phyloP scores from a whole-genome alignment of 2,329 filamentous ascomycete species.

The Fusarium succisae region DNA sequence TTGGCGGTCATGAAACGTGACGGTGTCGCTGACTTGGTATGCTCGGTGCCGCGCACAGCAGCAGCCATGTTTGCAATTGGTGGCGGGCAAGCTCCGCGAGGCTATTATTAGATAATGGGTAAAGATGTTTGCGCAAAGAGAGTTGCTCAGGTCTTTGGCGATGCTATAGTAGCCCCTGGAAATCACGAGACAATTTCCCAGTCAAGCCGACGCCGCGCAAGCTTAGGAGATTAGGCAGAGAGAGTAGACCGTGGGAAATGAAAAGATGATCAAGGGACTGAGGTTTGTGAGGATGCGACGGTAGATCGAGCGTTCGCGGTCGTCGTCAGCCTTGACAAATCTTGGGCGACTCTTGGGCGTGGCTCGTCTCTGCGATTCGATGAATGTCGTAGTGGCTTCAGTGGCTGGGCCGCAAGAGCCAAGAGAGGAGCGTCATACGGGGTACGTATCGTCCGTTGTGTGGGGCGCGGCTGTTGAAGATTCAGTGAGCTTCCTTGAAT shows the following conservation, averaged over 20 bases:
- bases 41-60: conserved; percentile 48
- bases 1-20: conserved; percentile 2
- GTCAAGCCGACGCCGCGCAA: conserved; percentile 34
- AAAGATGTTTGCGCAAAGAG: conserved; percentile 9
- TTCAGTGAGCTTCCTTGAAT: not conserved
- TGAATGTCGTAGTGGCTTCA: conserved; percentile 29
- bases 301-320: conserved; percentile 20
- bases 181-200: conserved; percentile 41
- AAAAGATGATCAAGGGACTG: not conserved
- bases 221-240: conserved; percentile 10
- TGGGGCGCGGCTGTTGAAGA: conserved; percentile 15
- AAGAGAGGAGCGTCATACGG: conserved; percentile 38
- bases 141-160: conserved; percentile 15
- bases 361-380: conserved; percentile 34
- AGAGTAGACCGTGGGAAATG: not conserved
- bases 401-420: conserved; percentile 35
- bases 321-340: conserved; percentile 44
- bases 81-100: conserved; percentile 27
- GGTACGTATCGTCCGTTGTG: conserved; percentile 34
- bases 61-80: conserved; percentile 43
- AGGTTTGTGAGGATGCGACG: not conserved
- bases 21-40: conserved; percentile 48
- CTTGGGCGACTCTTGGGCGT: conserved; percentile 32
- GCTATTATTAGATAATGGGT: conserved; percentile 5
- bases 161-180: conserved; percentile 34